A percentile compares a stretch with the other conserved stretches of the same genome.
phyloP scores from a whole-genome alignment of 2,329 filamentous ascomycete species.

The Sclerotinia glacialis region DNA sequence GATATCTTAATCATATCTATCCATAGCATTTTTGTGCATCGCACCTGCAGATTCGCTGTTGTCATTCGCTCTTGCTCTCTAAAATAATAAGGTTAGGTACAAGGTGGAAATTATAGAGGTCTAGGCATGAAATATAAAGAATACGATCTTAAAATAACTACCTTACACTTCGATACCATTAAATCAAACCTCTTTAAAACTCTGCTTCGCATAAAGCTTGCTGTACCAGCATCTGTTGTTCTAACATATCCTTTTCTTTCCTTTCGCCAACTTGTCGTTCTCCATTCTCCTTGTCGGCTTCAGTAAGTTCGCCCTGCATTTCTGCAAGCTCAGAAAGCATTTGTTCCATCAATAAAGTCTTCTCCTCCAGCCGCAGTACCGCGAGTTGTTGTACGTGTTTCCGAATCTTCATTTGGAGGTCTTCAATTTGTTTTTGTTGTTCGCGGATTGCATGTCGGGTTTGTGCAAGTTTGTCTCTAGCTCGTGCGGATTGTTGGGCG shows the following conservation, averaged over 20 bases:
- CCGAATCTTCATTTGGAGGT: neutral
- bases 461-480: neutral
- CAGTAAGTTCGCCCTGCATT: neutral
- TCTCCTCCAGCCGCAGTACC: neutral
- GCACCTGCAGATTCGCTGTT: neutral
- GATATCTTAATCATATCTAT: neutral
- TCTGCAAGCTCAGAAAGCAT: neutral
- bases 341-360: neutral
- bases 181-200: neutral
- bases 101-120: neutral
- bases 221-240: neutral
- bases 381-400: neutral
- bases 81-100: neutral
- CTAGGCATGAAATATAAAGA: neutral
- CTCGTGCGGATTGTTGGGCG: neutral
- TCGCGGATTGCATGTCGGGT: neutral
- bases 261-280: neutral
- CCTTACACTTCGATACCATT: neutral
- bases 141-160: fast-evolving
- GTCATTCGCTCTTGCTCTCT: neutral
- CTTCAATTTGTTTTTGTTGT: neutral
- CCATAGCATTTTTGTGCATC: neutral
- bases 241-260: neutral
- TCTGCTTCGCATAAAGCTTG: neutral
- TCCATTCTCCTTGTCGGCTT: neutral